Evolutionary conservation across 1,284 basidiomycete species (phyloP).

Genomic region (Rhodotorula sp.): DNA sequence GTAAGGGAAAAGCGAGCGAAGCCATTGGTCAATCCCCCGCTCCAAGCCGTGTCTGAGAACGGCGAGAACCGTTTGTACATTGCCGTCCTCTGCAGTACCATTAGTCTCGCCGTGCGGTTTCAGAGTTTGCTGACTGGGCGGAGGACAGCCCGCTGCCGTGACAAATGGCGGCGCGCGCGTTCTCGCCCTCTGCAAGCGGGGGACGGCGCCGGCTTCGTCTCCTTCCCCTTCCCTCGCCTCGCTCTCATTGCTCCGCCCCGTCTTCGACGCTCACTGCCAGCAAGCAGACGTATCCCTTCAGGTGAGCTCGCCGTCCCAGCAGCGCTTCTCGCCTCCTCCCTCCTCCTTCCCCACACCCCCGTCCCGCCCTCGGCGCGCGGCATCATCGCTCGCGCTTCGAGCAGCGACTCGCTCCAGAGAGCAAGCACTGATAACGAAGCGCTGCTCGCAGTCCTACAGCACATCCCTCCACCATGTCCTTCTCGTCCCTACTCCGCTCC

Average conservation of each 20-base stretch:
- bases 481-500: conserved; percentile 26
- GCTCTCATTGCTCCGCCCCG: neutral
- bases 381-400: neutral
- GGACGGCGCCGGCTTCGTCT: neutral
- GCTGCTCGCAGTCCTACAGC: neutral
- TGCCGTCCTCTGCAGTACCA: too few species aligned
- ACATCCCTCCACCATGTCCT: conserved; percentile 12
- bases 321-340: neutral
- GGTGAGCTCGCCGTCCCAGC: neutral
- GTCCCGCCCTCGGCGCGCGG: neutral
- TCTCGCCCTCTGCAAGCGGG: too few species aligned
- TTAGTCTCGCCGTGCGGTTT: too few species aligned
- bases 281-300: neutral
- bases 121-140: too few species aligned
- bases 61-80: too few species aligned
- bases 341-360: neutral
- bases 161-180: too few species aligned
- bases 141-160: too few species aligned
- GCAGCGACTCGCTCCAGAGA: too few species aligned
- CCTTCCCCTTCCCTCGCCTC: neutral
- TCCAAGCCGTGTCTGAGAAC: too few species aligned
- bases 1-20: too few species aligned
- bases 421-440: too few species aligned
- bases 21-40: too few species aligned
- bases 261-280: neutral